phyloP scores from a whole-genome alignment of 768 basidiomycete species.

The Lepiota subincarnata region DNA sequence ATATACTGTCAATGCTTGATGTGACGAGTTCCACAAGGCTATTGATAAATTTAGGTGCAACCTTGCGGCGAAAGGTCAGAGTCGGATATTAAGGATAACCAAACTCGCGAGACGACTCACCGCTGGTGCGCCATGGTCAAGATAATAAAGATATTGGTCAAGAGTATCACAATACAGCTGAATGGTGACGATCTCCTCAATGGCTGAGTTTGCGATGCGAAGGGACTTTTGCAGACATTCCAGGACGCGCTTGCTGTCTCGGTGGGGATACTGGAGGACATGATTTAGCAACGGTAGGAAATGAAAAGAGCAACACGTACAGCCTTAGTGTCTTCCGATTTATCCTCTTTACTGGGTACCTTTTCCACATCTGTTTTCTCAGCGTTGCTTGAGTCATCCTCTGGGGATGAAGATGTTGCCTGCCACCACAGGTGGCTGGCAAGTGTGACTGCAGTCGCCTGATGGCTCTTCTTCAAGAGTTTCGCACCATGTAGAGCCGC shows the following conservation, averaged over 20 bases:
- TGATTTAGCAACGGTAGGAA: conserved; percentile 2
- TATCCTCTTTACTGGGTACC: conserved; percentile 35
- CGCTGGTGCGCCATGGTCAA: conserved; percentile 88
- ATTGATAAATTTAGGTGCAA: conserved; percentile 95
- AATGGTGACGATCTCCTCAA: conserved; percentile 94
- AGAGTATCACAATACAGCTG: conserved; percentile 96
- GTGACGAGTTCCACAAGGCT: conserved; percentile 95
- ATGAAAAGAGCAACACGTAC: conserved; percentile 35
- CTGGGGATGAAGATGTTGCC: conserved; percentile 43
- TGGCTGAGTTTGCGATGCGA: conserved; percentile 92
- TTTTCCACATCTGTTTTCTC: conserved; percentile 34
- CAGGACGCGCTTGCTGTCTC: conserved; percentile 95
- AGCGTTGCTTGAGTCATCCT: conserved; percentile 29
- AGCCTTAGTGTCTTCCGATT: conserved; percentile 44
- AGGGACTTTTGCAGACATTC: conserved; percentile 97
- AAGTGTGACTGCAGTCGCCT: conserved; percentile 88
- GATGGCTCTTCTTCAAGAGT: conserved; percentile 96
- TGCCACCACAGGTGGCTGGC: conserved; percentile 99
- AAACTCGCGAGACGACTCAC: conserved; percentile 42
- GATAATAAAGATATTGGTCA: conserved; percentile 94
- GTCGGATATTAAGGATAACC: background rate
- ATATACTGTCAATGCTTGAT: conserved; percentile 88
- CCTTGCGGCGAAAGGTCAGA: conserved; percentile 36
- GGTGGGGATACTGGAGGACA: conserved; percentile 63
- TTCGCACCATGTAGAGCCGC: conserved; percentile 97